These are phyloP conservation scores for Saccharomyces uvarum DNA, from an alignment of 1,139 yeast species.

Conservation along the genomic window DNA sequence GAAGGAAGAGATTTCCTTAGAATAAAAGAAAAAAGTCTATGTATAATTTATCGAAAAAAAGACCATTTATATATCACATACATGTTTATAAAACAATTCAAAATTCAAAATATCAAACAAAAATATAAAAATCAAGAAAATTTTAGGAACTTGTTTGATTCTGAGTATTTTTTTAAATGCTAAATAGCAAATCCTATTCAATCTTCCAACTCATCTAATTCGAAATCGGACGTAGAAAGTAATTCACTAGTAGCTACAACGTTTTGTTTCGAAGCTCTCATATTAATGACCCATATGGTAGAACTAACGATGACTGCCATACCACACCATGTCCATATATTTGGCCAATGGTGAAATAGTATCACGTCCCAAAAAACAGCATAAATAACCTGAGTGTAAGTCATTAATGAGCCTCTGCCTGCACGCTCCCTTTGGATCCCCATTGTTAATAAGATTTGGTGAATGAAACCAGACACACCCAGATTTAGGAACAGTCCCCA, in stretches of 20 bases:
- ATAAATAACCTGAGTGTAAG: conserved; percentile 68
- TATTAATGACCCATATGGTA: conserved; percentile 52
- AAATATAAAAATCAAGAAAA: not conserved
- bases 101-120: not conserved
- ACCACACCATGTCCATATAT: conserved; percentile 60
- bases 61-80: not conserved
- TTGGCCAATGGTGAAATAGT: conserved; percentile 70
- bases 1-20: not conserved
- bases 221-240: not conserved
- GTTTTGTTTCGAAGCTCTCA: conserved; percentile 11
- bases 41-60: not conserved
- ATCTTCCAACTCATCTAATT: not conserved
- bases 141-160: not conserved
- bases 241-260: not conserved
- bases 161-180: not conserved
- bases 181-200: not conserved
- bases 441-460: conserved; percentile 72
- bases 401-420: conserved; percentile 66
- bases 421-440: conserved; percentile 82
- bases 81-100: not conserved
- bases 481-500: conserved; percentile 56
- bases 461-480: conserved; percentile 73
- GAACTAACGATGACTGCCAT: conserved; percentile 58
- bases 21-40: not conserved
- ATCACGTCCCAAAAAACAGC: conserved; percentile 71